phyloP scores from a whole-genome alignment of 2,329 filamentous ascomycete species.

The Penicillium fuscoglaucum region DNA sequence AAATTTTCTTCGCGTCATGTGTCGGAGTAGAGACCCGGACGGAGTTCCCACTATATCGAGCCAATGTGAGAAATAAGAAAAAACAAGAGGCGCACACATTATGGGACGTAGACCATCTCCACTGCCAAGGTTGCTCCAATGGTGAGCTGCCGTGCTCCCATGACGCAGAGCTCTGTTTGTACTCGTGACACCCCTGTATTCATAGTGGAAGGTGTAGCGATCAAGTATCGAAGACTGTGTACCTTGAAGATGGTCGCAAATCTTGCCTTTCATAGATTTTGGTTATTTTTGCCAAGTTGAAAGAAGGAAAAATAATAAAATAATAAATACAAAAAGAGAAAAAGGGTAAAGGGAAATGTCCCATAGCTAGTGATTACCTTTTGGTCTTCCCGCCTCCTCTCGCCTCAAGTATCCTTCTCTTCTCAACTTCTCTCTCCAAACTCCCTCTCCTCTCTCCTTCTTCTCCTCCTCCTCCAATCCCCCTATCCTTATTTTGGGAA shows the following conservation, averaged over 20 bases:
- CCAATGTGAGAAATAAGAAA: too few relatives aligned
- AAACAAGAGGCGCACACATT: background rate
- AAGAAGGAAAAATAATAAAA: background rate
- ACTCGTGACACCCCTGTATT: conserved; percentile 11
- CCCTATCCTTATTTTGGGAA: background rate
- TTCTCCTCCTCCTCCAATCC: background rate
- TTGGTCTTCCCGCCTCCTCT: conserved; percentile 1
- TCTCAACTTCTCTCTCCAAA: background rate
- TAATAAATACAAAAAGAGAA: background rate
- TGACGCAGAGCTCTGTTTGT: conserved; percentile 20
- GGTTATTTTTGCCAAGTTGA: background rate
- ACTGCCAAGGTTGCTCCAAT: conserved; percentile 28
- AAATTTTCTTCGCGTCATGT: conserved; percentile 37
- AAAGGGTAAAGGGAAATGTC: background rate
- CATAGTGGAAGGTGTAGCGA: conserved; percentile 24
- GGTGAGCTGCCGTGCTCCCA: conserved; percentile 4
- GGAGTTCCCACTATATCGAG: too few relatives aligned
- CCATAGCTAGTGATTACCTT: background rate
- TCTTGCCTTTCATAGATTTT: conserved; percentile 13
- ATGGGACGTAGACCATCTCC: conserved; percentile 12
- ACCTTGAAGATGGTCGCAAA: conserved; percentile 6
- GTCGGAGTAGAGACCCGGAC: conserved; percentile 24
- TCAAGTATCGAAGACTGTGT: conserved; percentile 5
- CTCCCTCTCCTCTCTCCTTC: background rate
- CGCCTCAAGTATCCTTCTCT: background rate